These are phyloP conservation scores for Fusarium sterilihyphosum DNA, from an alignment of 2,329 filamentous ascomycete genomes.

Conservation along the genomic window DNA sequence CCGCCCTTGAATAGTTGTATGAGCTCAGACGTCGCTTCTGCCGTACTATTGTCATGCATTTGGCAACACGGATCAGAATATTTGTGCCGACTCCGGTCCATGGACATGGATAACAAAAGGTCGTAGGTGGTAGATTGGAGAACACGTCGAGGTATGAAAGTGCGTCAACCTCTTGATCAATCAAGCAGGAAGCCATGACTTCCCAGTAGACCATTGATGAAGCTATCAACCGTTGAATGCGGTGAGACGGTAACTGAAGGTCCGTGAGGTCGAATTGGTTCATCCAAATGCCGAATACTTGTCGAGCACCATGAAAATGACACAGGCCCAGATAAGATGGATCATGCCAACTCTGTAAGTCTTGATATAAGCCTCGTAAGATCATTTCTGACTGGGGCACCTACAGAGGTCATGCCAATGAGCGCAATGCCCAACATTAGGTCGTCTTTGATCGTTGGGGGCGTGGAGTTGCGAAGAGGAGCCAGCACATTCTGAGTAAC, in stretches of 20 bases:
- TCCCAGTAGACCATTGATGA: slow-evolving; percentile 37
- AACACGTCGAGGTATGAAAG: slow-evolving; percentile 24
- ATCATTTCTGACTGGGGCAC: accelerated
- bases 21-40: not conserved
- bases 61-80: slow-evolving; percentile 10
- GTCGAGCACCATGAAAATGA: slow-evolving; percentile 20
- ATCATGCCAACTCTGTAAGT: slow-evolving; percentile 20
- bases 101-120: slow-evolving; percentile 8
- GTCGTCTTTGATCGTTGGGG: slow-evolving; percentile 4
- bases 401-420: slow-evolving; percentile 32
- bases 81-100: slow-evolving; percentile 26
- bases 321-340: slow-evolving; percentile 8
- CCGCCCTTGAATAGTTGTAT: accelerated
- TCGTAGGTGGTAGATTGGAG: not conserved
- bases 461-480: too few relatives aligned
- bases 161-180: slow-evolving; percentile 12
- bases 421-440: slow-evolving; percentile 19
- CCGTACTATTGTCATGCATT: not conserved
- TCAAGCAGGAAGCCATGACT: slow-evolving; percentile 19
- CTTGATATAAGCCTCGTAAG: not conserved
- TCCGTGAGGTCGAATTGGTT: not conserved
- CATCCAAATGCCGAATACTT: slow-evolving; percentile 23
- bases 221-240: slow-evolving; percentile 2
- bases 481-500: accelerated
- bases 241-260: not conserved